Base-by-base conservation (phyloP, 306 rosid genomes). In the Fagus sylvatica region DNA sequence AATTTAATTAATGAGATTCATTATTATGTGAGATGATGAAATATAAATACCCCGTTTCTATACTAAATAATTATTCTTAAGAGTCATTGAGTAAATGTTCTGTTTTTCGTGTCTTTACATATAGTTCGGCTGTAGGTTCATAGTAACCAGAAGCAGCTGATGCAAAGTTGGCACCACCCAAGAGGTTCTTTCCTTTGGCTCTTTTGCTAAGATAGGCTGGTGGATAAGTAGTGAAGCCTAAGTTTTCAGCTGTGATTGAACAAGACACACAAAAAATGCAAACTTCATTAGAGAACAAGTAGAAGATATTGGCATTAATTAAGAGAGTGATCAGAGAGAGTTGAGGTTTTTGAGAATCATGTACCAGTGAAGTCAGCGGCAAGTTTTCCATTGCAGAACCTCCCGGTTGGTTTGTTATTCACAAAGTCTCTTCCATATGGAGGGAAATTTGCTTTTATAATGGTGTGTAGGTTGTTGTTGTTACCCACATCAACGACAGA, bases 361-460 rank as follows among this genome's bases (percentile, higher is more conserved):
- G 16, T 61, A 89, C 98, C 96, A 13, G 81, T 81, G 81, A 78
- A 85, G 34, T 93, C 96, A 1, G 84, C 71, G 70, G 90, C 87
- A 72, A 93, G 88, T 49, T 87, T 91, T 77, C 96, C 98, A 78
- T 89, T 91, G 77, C 86, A 85, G 81, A 93, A 93, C 53, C 97
- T 86, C 12, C 96, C 93, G 0, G 94, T 86, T 28, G 97, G 83
- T 0, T 0, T 16, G 71, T 89, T 88, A 67, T 80, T 77, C 6
- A 15, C 37, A 59, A 91, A 91, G 78, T 91, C 97, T 80, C 97
- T 87, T 75, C 97, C 97, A 74, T 91, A 91, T 42, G 94, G 97
- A 70, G 73, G 88, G 53, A 89, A 89, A 61, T 93, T 76, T 34
- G 98, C 83, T 80, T 88, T 88, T 6, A 86, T 4, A 28, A 88